A percentile compares a stretch with the other conserved stretches of the same genome.
Conservation (phyloP, 139 green algal genomes). For the Chlamydomonas applanata region DNA sequence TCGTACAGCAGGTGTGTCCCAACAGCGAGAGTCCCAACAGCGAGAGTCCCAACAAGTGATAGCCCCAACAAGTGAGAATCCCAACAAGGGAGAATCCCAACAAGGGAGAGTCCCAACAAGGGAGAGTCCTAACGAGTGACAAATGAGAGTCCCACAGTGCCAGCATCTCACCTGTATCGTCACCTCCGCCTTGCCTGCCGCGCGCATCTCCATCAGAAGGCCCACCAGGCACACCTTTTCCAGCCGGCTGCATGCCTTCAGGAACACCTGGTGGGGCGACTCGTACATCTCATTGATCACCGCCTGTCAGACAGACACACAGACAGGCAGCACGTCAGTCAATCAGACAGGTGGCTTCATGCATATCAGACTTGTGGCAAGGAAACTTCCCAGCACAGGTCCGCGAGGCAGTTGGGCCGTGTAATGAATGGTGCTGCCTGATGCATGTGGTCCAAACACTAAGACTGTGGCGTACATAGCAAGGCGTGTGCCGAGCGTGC, state of each 20-base stretch:
- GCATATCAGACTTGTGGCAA: not conserved
- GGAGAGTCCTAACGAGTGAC: not conserved
- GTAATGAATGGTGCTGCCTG: too few relatives aligned
- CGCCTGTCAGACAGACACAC: too few relatives aligned
- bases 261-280: slow-evolving; percentile 52
- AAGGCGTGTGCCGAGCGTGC: not conserved
- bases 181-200: slow-evolving; percentile 43
- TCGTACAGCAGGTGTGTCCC: too few relatives aligned
- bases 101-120: not conserved
- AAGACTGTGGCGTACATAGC: not conserved
- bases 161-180: slow-evolving; percentile 32
- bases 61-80: not conserved
- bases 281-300: slow-evolving; percentile 66
- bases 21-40: not conserved
- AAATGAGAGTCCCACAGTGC: slow-evolving; percentile 4
- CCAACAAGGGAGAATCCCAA: slow-evolving; percentile 24
- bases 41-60: not conserved
- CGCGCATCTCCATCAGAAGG: slow-evolving; percentile 65
- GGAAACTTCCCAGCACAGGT: not conserved
- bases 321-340: too few relatives aligned
- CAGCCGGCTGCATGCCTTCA: slow-evolving; percentile 43
- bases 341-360: too few relatives aligned
- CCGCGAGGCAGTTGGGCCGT: too few relatives aligned
- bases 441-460: not conserved
- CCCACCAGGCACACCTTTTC: slow-evolving; percentile 69